Conservation (phyloP, 1,139 yeast genomes). For the Saccharomyces hybrid region DNA sequence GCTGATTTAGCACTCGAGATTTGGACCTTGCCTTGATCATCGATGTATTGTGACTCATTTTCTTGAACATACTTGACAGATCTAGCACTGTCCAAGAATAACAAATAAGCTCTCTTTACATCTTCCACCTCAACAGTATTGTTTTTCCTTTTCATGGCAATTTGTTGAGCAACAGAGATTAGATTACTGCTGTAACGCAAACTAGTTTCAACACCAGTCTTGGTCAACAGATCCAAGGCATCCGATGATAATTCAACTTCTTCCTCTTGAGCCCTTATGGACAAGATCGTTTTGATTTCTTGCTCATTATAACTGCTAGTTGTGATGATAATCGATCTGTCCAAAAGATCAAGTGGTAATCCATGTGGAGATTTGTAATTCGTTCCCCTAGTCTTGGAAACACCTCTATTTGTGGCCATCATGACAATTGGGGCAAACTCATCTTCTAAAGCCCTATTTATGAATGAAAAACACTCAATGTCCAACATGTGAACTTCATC, state of each 20-base stretch:
- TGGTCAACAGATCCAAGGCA: constrained; percentile 82
- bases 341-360: constrained; percentile 86
- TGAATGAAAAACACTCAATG: constrained; percentile 91
- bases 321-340: constrained; percentile 87
- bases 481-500: constrained; percentile 99
- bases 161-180: constrained; percentile 80
- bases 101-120: constrained; percentile 76
- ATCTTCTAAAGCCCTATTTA: constrained; percentile 94
- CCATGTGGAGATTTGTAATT: constrained; percentile 95
- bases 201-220: constrained; percentile 88
- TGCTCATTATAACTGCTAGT: constrained; percentile 70
- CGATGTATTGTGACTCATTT: constrained; percentile 59
- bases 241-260: constrained; percentile 81
- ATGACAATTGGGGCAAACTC: constrained; percentile 95
- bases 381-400: constrained; percentile 87
- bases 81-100: constrained; percentile 83
- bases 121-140: constrained; percentile 68
- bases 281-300: constrained; percentile 77
- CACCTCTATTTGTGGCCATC: constrained; percentile 97
- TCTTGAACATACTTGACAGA: constrained; percentile 76
- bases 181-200: constrained; percentile 92
- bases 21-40: constrained; percentile 59
- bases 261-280: constrained; percentile 93
- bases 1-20: constrained; percentile 33
- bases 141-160: constrained; percentile 74